Base-by-base conservation (phyloP, 768 basidiomycete genomes). In the Suillus weaverae region DNA sequence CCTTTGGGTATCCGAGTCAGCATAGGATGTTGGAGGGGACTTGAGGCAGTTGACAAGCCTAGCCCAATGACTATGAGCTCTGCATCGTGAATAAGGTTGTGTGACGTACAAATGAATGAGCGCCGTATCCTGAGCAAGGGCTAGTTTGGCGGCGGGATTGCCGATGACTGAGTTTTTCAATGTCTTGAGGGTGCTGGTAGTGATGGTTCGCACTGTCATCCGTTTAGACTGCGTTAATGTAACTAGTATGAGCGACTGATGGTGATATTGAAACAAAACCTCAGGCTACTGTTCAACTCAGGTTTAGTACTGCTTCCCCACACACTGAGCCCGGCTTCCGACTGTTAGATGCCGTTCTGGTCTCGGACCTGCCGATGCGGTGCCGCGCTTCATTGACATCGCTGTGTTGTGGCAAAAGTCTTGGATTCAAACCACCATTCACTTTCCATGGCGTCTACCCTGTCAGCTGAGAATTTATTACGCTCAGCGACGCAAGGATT, bases 111-210 rank as follows among this genome's bases (percentile, higher is more conserved):
- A 80, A 67, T 80, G 78, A 20, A 93, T 77, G 70, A 88, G 86
- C 3, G 71, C 73, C 14, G 81, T 77, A 68, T 93, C 89, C 50
- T 80, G 76, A 1, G 87, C 85, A 1, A 91, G 76, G 16, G 81
- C 73, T 2, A 80, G 71, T 73, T 94, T 94, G 1, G 89, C 89
- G 0, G 86, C 84, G 0, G 90, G 91, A 66, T 92, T 94, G 2
- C 92, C 92, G 44, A 93, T 92, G 57, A 92, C 88, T 1, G 81
- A 73, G 74, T 93, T 93, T 77, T 92, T 92, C 65, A 86, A 82
- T 65, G 81, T 79, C 77, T 91, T 92, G 67, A 92, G 84, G 1
- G 74, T 66, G 2, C 65, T 66, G 2, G 71, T 70, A 0, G 75
- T 66, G 63, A 76, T 72, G 54, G 68, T 72, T 62, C 76, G 69